Evolutionary conservation across 163 green algal genomes (phyloP).

Genomic region (Chlorella variabilis): DNA sequence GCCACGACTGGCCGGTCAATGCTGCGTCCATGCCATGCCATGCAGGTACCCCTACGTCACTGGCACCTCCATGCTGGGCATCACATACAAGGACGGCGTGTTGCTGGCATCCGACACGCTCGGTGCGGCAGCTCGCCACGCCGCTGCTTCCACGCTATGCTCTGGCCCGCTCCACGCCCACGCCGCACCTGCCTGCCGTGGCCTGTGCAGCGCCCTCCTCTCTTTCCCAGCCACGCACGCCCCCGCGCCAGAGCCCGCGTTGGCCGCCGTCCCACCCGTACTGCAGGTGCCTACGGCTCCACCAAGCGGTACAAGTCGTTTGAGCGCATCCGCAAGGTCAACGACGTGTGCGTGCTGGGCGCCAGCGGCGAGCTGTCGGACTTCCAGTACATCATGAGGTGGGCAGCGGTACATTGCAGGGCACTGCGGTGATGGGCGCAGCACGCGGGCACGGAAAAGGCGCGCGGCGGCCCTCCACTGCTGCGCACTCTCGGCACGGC

Average conservation of each 20-base stretch:
- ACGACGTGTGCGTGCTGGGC: slow-evolving; percentile 80
- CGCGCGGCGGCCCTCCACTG: no score
- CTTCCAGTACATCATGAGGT: slow-evolving; percentile 90
- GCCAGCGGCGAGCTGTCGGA: slow-evolving; percentile 95
- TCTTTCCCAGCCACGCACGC: no score
- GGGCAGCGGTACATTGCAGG: neutral
- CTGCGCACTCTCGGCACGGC: no score
- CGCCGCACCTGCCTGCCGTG: no score
- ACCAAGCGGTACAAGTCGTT: slow-evolving; percentile 99
- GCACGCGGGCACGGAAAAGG: no score
- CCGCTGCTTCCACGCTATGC: neutral
- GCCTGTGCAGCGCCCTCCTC: no score
- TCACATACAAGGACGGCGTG: slow-evolving; percentile 97
- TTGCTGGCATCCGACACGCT: slow-evolving; percentile 95
- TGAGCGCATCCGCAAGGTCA: slow-evolving; percentile 83
- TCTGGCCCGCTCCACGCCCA: no score
- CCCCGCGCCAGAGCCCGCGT: no score
- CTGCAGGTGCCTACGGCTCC: slow-evolving; percentile 87
- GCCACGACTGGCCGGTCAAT: neutral
- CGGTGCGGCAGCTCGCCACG: no score
- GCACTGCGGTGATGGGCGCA: no score
- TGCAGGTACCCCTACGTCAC: slow-evolving; percentile 93
- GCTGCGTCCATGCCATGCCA: neutral
- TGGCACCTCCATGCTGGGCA: slow-evolving; percentile 91
- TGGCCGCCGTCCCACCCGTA: no score